phyloP scores from a whole-genome alignment of 1,139 yeast genomes.

The Geotrichum histeridarum region DNA sequence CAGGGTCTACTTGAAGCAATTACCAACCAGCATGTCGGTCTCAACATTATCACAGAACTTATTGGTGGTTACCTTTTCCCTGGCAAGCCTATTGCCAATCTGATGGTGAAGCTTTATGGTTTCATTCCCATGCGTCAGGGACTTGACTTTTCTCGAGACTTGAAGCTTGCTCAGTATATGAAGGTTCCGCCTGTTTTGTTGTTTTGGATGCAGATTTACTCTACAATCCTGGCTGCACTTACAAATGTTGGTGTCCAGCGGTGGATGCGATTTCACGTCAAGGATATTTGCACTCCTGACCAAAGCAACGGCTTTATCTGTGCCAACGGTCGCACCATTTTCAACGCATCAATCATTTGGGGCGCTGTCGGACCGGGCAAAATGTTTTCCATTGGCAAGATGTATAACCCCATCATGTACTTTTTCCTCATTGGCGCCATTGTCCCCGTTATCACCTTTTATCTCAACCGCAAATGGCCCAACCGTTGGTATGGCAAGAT shows the following conservation, averaged over 20 bases:
- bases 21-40: slow-evolving; percentile 45
- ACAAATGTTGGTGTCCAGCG: slow-evolving; percentile 37
- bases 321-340: slow-evolving; percentile 43
- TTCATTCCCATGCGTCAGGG: slow-evolving; percentile 49
- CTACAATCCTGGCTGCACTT: slow-evolving; percentile 35
- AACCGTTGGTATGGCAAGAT: slow-evolving; percentile 37
- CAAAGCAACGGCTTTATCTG: slow-evolving; percentile 44
- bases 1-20: slow-evolving; percentile 44
- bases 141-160: slow-evolving; percentile 44
- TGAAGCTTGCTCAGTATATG: slow-evolving; percentile 48
- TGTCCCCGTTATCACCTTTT: slow-evolving; percentile 41
- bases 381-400: slow-evolving; percentile 36
- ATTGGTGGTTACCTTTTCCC: slow-evolving; percentile 49
- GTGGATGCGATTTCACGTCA: slow-evolving; percentile 42
- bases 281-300: slow-evolving; percentile 42
- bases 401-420: slow-evolving; percentile 38
- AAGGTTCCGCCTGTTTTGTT: slow-evolving; percentile 34
- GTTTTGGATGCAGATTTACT: slow-evolving; percentile 45
- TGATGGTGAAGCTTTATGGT: slow-evolving; percentile 48
- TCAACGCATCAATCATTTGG: slow-evolving; percentile 51
- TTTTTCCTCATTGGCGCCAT: slow-evolving; percentile 41
- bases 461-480: slow-evolving; percentile 44
- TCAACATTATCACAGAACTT: slow-evolving; percentile 48
- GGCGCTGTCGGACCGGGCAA: slow-evolving; percentile 51
- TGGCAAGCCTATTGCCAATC: slow-evolving; percentile 48